phyloP scores from a whole-genome alignment of 225 moss, liverwort and hornwort species.

The Ulota crispa region DNA sequence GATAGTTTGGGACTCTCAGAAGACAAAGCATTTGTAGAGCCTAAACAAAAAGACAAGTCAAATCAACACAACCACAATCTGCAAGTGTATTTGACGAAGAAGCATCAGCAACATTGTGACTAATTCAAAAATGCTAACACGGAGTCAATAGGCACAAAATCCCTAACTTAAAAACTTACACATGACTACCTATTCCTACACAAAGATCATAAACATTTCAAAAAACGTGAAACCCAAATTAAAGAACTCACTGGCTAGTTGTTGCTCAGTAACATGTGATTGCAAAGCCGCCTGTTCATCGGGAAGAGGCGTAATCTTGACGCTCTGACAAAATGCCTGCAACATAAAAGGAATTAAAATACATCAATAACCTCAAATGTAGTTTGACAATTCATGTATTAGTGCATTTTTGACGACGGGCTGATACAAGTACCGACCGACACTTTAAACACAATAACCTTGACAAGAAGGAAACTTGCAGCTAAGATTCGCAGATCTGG shows the following conservation, averaged over 20 bases:
- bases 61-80: background rate
- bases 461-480: constrained; percentile 5
- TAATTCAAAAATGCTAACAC: constrained; percentile 10
- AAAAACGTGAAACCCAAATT: background rate
- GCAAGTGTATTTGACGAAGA: background rate
- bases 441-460: background rate
- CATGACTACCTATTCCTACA: background rate
- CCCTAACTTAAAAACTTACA: background rate
- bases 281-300: constrained; percentile 32
- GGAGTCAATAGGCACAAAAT: background rate
- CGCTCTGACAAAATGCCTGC: constrained; percentile 53
- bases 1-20: constrained; percentile 56
- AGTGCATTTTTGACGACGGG: background rate
- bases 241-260: constrained; percentile 39
- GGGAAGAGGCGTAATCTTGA: constrained; percentile 42
- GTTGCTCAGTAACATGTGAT: constrained; percentile 47
- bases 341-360: constrained; percentile 3
- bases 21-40: constrained; percentile 51
- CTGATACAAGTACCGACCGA: background rate
- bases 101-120: background rate
- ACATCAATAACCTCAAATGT: constrained; percentile 1
- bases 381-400: background rate
- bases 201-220: background rate
- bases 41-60: constrained; percentile 26
- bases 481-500: constrained; percentile 14